phyloP scores from a whole-genome alignment of 441 rosid species.

The Populus hybrid region DNA sequence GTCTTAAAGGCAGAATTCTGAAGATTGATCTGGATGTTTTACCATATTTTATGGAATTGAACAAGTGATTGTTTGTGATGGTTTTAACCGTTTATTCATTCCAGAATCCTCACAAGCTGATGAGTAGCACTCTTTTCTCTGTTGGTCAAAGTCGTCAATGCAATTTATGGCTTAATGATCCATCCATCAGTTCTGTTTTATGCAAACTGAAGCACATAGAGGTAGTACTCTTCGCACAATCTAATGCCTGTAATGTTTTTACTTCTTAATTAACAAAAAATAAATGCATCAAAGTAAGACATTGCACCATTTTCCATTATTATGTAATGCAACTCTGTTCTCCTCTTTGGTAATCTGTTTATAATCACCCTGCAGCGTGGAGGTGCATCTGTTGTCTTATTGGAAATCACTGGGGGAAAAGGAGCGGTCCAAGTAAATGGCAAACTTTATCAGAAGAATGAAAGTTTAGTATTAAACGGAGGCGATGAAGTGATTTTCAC shows the following conservation, averaged over 20 bases:
- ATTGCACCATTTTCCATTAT: neutral
- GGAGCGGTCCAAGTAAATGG: conserved; percentile 91
- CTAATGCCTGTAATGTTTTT: neutral
- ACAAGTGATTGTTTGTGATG: conserved; percentile 22
- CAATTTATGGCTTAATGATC: conserved; percentile 73
- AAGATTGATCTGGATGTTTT: neutral
- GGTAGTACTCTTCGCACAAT: conserved; percentile 37
- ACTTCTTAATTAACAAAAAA: neutral
- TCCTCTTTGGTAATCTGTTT: neutral
- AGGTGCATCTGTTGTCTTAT: conserved; percentile 56
- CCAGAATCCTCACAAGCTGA: conserved; percentile 76
- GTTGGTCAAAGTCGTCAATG: conserved; percentile 78
- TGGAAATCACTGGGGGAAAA: conserved; percentile 82
- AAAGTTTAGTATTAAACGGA: conserved; percentile 52
- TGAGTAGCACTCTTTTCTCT: conserved; percentile 57
- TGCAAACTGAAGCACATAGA: conserved; percentile 77
- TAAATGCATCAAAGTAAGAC: neutral
- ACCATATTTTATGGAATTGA: neutral
- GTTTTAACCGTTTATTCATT: conserved; percentile 19
- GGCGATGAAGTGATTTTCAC: conserved; percentile 94
- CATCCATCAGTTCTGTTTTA: conserved; percentile 47
- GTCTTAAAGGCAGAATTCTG: neutral
- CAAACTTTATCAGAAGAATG: conserved; percentile 46
- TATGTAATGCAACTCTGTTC: neutral
- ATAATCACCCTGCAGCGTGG: conserved; percentile 44